Conservation (phyloP, 148 eudicot genomes). For the Fagopyrum homotropicum region DNA sequence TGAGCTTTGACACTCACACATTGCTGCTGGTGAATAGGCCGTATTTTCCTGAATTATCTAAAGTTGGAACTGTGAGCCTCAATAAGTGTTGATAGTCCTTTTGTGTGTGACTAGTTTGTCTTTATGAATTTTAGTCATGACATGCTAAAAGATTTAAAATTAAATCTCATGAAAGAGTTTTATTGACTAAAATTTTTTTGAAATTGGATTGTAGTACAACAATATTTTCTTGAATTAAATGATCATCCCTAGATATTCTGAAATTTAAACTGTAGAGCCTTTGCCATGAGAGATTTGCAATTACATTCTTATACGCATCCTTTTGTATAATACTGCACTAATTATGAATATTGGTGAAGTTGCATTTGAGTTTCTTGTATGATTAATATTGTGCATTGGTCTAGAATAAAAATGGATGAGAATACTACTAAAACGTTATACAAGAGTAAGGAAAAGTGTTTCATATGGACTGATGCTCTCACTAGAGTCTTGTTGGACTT, state of each 20-base stretch:
- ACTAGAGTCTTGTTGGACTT: too few relatives aligned
- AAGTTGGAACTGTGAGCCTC: neutral
- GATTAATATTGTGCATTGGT: too few relatives aligned
- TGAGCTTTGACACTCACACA: neutral
- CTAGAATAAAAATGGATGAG: too few relatives aligned
- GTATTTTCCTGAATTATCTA: neutral
- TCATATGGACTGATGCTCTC: too few relatives aligned
- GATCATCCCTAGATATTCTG: neutral
- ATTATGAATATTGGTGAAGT: too few relatives aligned
- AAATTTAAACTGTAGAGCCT: neutral
- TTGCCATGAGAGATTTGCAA: neutral
- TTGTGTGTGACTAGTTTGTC: neutral
- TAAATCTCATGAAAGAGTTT: neutral
- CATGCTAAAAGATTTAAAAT: neutral
- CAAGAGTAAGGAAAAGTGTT: too few relatives aligned
- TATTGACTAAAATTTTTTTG: neutral
- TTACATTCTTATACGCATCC: neutral
- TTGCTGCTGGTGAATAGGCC: neutral
- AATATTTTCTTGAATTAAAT: neutral
- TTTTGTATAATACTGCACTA: too few relatives aligned
- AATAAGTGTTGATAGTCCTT: neutral
- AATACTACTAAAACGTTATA: too few relatives aligned
- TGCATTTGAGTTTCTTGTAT: too few relatives aligned
- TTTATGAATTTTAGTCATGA: neutral
- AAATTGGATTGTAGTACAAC: neutral